Evolutionary conservation across 1,284 basidiomycete species (phyloP), one percentile per base, ranked within the genome.

Genomic region (Puccinia polysora): DNA sequence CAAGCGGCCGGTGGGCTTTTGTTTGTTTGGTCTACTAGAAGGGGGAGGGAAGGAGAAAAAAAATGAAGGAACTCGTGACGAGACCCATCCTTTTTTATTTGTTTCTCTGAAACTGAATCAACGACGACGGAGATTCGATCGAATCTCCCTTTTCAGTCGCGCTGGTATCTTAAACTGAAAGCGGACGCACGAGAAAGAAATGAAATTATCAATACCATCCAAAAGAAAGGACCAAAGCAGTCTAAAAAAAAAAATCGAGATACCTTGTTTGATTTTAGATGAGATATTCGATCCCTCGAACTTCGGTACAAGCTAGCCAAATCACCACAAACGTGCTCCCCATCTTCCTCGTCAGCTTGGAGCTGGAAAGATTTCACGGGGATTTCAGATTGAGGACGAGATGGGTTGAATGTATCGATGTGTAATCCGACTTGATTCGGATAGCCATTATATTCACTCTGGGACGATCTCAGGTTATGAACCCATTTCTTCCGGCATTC

Each of bases 401-500:
- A 38, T n/a, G 45, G 43, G 12, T 40, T 49, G 23, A 18, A 47
- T 32, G 36, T 8, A 32, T 72, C 60, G 55, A 72, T 52, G 28
- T 72, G 43, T 0, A 72, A 43, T 38, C 69, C 69, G n/a, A 72
- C 38, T 25, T 63, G 58, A 34, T 72, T 72, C 10, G 69, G 69
- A 49, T 63, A 63, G 20, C 52, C 49, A 38, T 72, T 72, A 50
- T 20, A 72, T 56, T 72, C 69, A 40, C 43, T 50, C 34, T 72
- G 59, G 18, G 69, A 72, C 6, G 69, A 72, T 43, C 69, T 62
- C 1, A 72, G 20, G 18, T 45, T 64, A 28, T 72, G 59, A 14
- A 72, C 58, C 69, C 69, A 72, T 72, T 72, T 72, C 60, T 64
- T 64, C n/a, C 69, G 45, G 43, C 69, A 72, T 7, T 52, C 69